Conservation (phyloP, 495 filamentous ascomycete species). For the Parachaetomium inaequale region DNA sequence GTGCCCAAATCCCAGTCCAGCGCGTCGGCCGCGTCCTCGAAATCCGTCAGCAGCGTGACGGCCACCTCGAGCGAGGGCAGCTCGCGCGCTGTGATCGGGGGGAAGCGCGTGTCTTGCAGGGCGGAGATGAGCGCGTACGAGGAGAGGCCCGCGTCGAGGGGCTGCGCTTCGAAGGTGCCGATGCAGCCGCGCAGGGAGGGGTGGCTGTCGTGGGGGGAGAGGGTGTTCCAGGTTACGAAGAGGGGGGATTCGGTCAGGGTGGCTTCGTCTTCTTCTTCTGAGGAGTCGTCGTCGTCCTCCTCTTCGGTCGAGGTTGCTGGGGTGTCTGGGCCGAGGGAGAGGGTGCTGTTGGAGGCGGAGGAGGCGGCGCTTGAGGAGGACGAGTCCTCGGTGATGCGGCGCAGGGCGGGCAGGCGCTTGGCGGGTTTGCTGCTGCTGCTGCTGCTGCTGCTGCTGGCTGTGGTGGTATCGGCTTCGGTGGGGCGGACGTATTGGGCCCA, state of each 20-base stretch:
- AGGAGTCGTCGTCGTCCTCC: neutral
- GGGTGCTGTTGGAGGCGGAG: constrained; percentile 23
- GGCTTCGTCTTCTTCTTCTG: neutral
- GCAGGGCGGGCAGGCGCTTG: constrained; percentile 41
- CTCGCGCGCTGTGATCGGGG: constrained; percentile 63
- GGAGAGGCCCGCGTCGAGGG: constrained; percentile 66
- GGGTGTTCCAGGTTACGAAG: constrained; percentile 93
- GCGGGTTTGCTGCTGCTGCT: constrained; percentile 28
- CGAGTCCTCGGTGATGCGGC: constrained; percentile 33
- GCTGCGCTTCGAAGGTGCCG: constrained; percentile 84
- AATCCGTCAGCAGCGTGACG: constrained; percentile 72
- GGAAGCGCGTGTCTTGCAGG: constrained; percentile 82
- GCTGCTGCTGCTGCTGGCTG: constrained; percentile 16
- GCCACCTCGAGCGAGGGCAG: constrained; percentile 65
- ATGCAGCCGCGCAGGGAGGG: constrained; percentile 82
- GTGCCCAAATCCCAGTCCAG: constrained; percentile 83
- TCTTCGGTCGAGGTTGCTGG: constrained; percentile 29
- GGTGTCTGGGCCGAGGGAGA: constrained; percentile 27
- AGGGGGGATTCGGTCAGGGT: constrained; percentile 55
- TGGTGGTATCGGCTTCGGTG: constrained; percentile 15
- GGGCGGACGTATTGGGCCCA: constrained; percentile 54
- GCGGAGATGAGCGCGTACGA: constrained; percentile 87
- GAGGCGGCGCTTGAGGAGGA: constrained; percentile 27
- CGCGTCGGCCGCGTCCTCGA: constrained; percentile 65
- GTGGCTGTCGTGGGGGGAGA: constrained; percentile 50